Percentiles rank a stretch among this genome's conserved stretches.
These are phyloP conservation scores for Kodamaea fukazawae DNA, from an alignment of 805 yeast genomes.

Conservation along the genomic window DNA sequence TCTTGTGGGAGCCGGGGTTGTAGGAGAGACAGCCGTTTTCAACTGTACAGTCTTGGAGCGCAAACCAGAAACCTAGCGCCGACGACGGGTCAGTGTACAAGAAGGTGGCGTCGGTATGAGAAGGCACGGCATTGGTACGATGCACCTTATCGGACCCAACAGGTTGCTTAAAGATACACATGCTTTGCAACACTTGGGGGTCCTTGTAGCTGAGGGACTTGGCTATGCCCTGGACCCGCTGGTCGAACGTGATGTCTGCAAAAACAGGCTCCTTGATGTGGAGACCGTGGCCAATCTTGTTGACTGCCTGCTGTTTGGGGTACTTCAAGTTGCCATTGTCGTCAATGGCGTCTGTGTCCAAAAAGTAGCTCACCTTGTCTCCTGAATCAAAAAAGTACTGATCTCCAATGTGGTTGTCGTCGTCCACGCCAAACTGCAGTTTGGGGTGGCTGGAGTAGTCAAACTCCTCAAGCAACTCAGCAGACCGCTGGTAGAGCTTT, in stretches of 20 bases:
- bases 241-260: constrained; percentile 48
- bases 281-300: constrained; percentile 78
- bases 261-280: constrained; percentile 58
- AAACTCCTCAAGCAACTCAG: constrained; percentile 44
- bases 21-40: constrained; percentile 68
- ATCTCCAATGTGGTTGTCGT: constrained; percentile 66
- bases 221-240: constrained; percentile 51
- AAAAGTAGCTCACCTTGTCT: constrained; percentile 65
- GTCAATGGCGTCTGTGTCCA: constrained; percentile 70
- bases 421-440: constrained; percentile 66
- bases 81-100: constrained; percentile 67
- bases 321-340: constrained; percentile 47
- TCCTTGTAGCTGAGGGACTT: constrained; percentile 52
- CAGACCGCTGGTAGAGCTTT: constrained; percentile 42
- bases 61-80: constrained; percentile 81
- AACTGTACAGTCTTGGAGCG: constrained; percentile 67
- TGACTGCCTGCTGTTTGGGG: constrained; percentile 57
- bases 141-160: constrained; percentile 8
- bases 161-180: constrained; percentile 79
- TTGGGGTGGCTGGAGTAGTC: constrained; percentile 60
- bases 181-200: constrained; percentile 72
- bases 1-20: constrained; percentile 69
- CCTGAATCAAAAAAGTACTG: constrained; percentile 66
- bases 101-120: constrained; percentile 75
- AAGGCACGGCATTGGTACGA: constrained; percentile 60